Evolutionary conservation across 768 basidiomycete genomes (phyloP), one percentile per base, ranked within the genome.

Genomic region (Psilocybe cubensis): DNA sequence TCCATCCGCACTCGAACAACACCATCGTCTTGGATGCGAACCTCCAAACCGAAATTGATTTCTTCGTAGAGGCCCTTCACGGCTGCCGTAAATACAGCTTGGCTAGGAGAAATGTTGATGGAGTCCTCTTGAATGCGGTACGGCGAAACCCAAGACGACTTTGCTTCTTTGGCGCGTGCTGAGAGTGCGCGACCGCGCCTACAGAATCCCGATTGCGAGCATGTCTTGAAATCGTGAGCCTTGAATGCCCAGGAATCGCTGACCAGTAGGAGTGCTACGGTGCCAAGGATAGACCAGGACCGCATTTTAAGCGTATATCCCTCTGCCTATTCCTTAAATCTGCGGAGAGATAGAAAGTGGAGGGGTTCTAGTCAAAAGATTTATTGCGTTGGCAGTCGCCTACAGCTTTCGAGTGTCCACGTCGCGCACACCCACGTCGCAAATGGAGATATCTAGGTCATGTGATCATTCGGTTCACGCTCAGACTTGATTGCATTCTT

Each of bases 121-220:
- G 84, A 80, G 11, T 76, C 68, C 4, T 82, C 69, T 54, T 88
- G 83, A 23, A 98, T 69, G 2, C 88, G 84, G 78, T 98, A 99
- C 1, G 96, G 96, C 0, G 96, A 97, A 35, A 73, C 78, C 91
- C 95, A 98, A 3, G 78, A 72, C 11, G 77, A 70, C 27, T 73
- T 72, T 7, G 81, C 79, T 52, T 83, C 83, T 38, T 76, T 76
- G 4, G 92, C 90, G 45, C 93, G 85, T 8, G 82, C 77, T 56
- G 94, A 84, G 43, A 99, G 84, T 0, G 89, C 91, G 45, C 96
- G 87, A 50, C 95, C 94, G 61, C 78, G 71, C 59, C 92, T 84
- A 78, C 97, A 98, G 74, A 99, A 98, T 18, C 92, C 95, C 0
- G 94, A 85, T 72, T 98, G 93, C n/a, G 82, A 80, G 68, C 97